Conservation (phyloP, 148 eudicot species). For the Vaccinium darrowii region DNA sequence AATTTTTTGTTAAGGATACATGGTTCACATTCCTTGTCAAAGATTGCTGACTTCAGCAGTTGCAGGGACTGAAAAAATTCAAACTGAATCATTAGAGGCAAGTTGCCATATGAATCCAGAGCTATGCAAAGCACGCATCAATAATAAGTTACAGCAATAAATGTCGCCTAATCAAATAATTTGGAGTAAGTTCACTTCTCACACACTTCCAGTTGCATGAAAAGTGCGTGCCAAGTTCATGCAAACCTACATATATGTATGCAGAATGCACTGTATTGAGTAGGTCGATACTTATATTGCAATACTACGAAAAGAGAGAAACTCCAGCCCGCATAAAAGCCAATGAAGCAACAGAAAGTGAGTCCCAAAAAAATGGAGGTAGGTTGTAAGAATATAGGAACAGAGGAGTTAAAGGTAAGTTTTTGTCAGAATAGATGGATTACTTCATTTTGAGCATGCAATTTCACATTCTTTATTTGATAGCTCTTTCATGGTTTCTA, state of each 20-base stretch:
- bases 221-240: not conserved
- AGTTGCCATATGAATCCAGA: not conserved
- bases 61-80: conserved; percentile 64
- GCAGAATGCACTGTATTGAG: not conserved
- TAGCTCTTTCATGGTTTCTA: not conserved
- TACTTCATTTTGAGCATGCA: not conserved
- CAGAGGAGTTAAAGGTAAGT: not conserved
- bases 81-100: conserved; percentile 21
- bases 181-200: not conserved
- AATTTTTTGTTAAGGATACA: conserved; percentile 61
- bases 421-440: not conserved
- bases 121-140: not conserved
- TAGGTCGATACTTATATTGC: not conserved
- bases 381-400: not conserved
- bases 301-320: not conserved
- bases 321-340: not conserved
- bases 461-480: not conserved
- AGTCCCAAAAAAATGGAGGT: not conserved
- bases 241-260: not conserved
- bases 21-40: conserved; percentile 78
- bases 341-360: conserved; percentile 3
- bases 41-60: conserved; percentile 80
- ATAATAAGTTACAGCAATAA: not conserved
- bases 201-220: not conserved
- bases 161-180: not conserved